Evolutionary conservation across 345 rosid species (phyloP), one percentile per base, ranked within the genome.

Genomic region (Populus pruinosa): DNA sequence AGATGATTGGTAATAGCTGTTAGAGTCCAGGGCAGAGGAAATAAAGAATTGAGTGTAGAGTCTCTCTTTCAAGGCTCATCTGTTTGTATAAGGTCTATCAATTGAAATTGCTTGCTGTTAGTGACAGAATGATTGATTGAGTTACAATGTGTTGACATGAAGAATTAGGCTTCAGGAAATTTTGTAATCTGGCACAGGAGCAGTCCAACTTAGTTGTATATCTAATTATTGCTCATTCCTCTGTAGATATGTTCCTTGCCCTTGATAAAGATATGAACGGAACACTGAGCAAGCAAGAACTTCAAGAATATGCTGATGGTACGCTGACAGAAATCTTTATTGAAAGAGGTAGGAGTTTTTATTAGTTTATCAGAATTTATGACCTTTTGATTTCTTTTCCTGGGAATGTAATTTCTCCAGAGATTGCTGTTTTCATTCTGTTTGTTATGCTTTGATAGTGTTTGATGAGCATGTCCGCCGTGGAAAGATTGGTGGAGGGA

Each of bases 401-500:
- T 23, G 2, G 5, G 21, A 69, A 41, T 44, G 13, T 68, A 11
- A 13, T 36, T 43, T 39, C 1, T 39, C 78, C 67, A 50, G 59
- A 64, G 69, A 43, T 29, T 74, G 70, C 78, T 23, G 69, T 35
- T 9, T 13, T 80, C 39, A 33, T 36, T 71, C 73, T 16, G 35
- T 80, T 70, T 81, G 27, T 73, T 27, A 53, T 84, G 41, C 38
- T 44, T 44, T 59, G 27, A 67, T 79, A 96, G 99, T 92, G 72
- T 94, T 94, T 74, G 99, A 94, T 84, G 98, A 96, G 85, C 99
- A 96, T 84, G 90, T 91, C 56, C 95, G 97, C 17, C 94, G 93
- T 61, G 91, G 93, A 61, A 94, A 92, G 84, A 87, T 63, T 70
- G 87, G 89, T 5, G 85, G 90, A 71, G 89, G 88, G 71, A 91